A percentile compares a stretch with the other conserved stretches of the same genome.
phyloP scores from a whole-genome alignment of 2,329 filamentous ascomycete species.

The Pseudofabraea citricarpa region DNA sequence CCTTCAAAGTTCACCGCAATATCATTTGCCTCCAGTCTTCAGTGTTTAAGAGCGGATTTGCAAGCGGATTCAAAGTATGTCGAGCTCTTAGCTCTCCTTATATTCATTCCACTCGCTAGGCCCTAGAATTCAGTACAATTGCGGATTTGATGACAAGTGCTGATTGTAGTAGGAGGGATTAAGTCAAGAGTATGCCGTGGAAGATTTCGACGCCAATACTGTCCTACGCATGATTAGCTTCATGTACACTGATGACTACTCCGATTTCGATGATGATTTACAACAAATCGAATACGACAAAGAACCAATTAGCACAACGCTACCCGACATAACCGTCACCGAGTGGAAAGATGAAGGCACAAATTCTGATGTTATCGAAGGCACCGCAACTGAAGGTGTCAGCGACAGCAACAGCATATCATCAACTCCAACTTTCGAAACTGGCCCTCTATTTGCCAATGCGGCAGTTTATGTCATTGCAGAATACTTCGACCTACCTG shows the following conservation, averaged over 20 bases:
- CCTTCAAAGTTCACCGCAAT: no score
- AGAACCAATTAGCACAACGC: neutral
- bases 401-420: neutral
- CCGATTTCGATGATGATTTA: neutral
- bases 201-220: conserved; percentile 61
- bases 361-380: neutral
- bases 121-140: no score
- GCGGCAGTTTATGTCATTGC: conserved; percentile 14
- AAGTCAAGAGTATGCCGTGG: no score
- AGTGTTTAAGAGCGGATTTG: no score
- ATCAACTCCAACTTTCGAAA: no score
- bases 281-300: neutral
- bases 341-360: neutral
- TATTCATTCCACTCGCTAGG: no score
- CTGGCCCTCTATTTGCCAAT: conserved; percentile 7
- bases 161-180: no score
- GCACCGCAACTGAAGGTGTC: neutral
- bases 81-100: no score
- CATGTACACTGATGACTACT: conserved; percentile 75
- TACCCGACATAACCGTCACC: neutral
- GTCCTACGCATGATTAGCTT: conserved; percentile 74
- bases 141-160: no score
- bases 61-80: no score
- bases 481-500: conserved; percentile 14
- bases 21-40: no score